These are phyloP conservation scores for Byssothecium circinans DNA, from an alignment of 2,329 filamentous ascomycete genomes.

Conservation along the genomic window DNA sequence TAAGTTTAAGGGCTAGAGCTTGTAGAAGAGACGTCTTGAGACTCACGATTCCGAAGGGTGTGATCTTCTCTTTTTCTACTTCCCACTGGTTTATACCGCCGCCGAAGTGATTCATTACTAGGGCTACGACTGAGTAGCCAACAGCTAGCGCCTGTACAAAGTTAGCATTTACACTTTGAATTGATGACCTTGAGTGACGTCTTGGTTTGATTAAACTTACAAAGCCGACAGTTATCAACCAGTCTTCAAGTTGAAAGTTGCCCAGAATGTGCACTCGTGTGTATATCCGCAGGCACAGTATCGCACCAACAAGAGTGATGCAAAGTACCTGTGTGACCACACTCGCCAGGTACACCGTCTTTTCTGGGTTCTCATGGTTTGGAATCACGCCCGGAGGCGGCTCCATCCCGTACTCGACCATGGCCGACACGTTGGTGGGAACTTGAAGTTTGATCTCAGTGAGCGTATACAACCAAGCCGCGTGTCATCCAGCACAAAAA, in stretches of 20 bases:
- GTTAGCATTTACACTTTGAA: not conserved
- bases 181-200: not conserved
- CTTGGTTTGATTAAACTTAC: not conserved
- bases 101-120: conserved; percentile 36
- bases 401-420: conserved; percentile 6
- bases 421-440: not conserved
- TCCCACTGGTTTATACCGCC: conserved; percentile 39
- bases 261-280: conserved; percentile 37
- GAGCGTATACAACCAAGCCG: not conserved
- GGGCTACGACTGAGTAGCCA: conserved; percentile 34
- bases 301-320: conserved; percentile 37
- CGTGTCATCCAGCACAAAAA: not conserved
- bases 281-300: conserved; percentile 36
- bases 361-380: conserved; percentile 20
- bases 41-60: conserved; percentile 30
- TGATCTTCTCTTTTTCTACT: conserved; percentile 18
- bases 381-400: conserved; percentile 17
- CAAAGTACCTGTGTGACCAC: conserved; percentile 42
- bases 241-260: conserved; percentile 37
- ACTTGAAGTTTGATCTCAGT: not conserved
- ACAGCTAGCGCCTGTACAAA: conserved; percentile 25
- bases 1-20: not conserved
- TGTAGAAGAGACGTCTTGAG: too few species aligned
- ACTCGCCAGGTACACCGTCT: conserved; percentile 31
- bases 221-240: conserved; percentile 24